Conservation (phyloP, 2,329 filamentous ascomycete species). For the Curvularia sp. region DNA sequence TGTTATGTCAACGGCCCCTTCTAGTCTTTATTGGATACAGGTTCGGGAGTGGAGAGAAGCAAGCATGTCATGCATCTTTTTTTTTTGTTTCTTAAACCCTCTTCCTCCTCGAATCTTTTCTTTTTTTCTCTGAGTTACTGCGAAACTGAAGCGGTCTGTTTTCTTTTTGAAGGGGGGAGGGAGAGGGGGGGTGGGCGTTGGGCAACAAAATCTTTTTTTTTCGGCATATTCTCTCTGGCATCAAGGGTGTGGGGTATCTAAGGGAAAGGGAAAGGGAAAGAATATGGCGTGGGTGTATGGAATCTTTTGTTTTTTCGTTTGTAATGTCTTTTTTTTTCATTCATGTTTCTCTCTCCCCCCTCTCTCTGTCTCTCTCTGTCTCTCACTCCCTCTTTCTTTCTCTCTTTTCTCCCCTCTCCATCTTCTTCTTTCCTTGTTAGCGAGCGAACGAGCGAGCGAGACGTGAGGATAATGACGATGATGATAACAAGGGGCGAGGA, state of each 20-base stretch:
- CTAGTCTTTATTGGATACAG: conserved; percentile 1
- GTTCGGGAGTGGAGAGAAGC: conserved; percentile 6
- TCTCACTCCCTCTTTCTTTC: neutral
- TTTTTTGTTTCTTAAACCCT: neutral
- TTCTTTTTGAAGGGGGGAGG: too few species aligned
- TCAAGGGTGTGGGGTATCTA: conserved; percentile 6
- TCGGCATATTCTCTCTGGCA: conserved; percentile 20
- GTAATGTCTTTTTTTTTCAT: neutral
- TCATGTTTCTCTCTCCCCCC: too few species aligned
- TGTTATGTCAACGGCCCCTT: neutral
- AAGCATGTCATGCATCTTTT: neutral
- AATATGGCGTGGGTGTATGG: neutral
- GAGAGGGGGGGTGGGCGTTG: neutral
- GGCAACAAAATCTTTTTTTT: neutral
- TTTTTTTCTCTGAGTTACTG: neutral
- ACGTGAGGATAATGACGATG: neutral
- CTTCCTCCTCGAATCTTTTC: neutral
- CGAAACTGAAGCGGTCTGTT: neutral
- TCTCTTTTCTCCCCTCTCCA: neutral
- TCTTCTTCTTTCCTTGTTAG: neutral
- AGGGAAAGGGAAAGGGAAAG: neutral
- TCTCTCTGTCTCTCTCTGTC: neutral
- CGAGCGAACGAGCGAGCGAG: neutral
- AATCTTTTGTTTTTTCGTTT: neutral
- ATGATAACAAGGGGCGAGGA: too few species aligned